Evolutionary conservation across 1,139 yeast genomes (phyloP).

Genomic region (Kurtzmaniella quercitrusa): DNA sequence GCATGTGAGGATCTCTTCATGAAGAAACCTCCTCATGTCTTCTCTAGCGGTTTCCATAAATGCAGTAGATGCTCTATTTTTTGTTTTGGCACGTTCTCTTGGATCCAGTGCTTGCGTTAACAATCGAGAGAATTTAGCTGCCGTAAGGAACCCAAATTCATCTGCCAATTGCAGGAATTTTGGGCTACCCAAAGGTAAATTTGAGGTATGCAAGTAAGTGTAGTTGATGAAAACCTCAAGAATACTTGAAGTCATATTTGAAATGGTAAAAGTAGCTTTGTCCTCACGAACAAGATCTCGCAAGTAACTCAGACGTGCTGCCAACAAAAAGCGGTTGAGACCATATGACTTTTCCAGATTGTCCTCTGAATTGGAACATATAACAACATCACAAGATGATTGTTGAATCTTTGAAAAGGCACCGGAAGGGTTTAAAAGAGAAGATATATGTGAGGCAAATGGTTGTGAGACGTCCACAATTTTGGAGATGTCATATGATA

Average conservation of each 20-base stretch:
- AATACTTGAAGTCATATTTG: conserved; percentile 17
- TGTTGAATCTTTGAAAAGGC: conserved; percentile 11
- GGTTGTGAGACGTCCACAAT: conserved; percentile 69
- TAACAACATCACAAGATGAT: conserved; percentile 35
- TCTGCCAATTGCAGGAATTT: conserved; percentile 19
- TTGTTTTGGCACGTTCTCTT: conserved; percentile 26
- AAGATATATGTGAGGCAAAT: conserved; percentile 65
- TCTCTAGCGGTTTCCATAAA: conserved; percentile 46
- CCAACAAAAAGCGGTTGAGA: conserved; percentile 39
- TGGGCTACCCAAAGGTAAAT: conserved; percentile 17
- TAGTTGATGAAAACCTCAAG: conserved; percentile 45
- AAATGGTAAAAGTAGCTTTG: conserved; percentile 12
- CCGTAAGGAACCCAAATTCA: conserved; percentile 15
- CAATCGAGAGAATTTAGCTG: conserved; percentile 11
- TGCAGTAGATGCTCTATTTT: conserved; percentile 40
- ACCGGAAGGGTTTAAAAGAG: conserved; percentile 34
- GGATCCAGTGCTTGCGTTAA: conserved; percentile 14
- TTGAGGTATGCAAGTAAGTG: conserved; percentile 44
- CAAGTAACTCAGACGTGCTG: conserved; percentile 34
- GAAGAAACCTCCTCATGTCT: conserved; percentile 40
- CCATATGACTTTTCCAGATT: conserved; percentile 19
- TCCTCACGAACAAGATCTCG: conserved; percentile 11
- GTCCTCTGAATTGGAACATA: conserved; percentile 17
- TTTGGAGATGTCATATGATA: conserved; percentile 64
- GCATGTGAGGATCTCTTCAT: conserved; percentile 30